Conservation (phyloP, 345 rosid genomes). For the Noccaea caerulescens region DNA sequence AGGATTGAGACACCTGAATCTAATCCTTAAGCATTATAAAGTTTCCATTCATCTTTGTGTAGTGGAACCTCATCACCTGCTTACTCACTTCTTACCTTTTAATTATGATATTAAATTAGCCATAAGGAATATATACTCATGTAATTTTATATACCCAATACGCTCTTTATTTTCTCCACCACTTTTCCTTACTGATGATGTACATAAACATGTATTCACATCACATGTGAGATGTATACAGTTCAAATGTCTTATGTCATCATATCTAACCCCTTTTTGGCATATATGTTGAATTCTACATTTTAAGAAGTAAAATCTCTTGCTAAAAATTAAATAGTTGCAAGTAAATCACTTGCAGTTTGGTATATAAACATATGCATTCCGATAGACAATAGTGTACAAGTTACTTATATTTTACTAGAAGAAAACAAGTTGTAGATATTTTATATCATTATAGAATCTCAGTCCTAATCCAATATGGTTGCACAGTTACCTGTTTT, state of each 20-base stretch:
- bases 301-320: not conserved
- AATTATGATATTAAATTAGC: slow-evolving; percentile 19
- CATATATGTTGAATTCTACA: slow-evolving; percentile 13
- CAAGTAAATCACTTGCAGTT: slow-evolving; percentile 1
- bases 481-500: slow-evolving; percentile 37
- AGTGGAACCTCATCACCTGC: slow-evolving; percentile 45
- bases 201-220: slow-evolving; percentile 35
- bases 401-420: slow-evolving; percentile 5
- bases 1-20: slow-evolving; percentile 42
- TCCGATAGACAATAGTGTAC: not conserved
- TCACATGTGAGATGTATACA: slow-evolving; percentile 30
- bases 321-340: slow-evolving; percentile 7
- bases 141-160: slow-evolving; percentile 16
- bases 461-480: slow-evolving; percentile 27
- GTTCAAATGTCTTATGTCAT: slow-evolving; percentile 12
- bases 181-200: slow-evolving; percentile 22
- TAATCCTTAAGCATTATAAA: slow-evolving; percentile 44
- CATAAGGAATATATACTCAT: slow-evolving; percentile 42
- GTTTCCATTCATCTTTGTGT: slow-evolving; percentile 40
- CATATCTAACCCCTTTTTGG: slow-evolving; percentile 19
- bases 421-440: slow-evolving; percentile 14
- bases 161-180: slow-evolving; percentile 17
- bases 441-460: slow-evolving; percentile 37
- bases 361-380: slow-evolving; percentile 2
- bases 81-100: slow-evolving; percentile 34